phyloP scores from a whole-genome alignment of 2,329 filamentous ascomycete genomes.

The Ophiosphaerella korrae region DNA sequence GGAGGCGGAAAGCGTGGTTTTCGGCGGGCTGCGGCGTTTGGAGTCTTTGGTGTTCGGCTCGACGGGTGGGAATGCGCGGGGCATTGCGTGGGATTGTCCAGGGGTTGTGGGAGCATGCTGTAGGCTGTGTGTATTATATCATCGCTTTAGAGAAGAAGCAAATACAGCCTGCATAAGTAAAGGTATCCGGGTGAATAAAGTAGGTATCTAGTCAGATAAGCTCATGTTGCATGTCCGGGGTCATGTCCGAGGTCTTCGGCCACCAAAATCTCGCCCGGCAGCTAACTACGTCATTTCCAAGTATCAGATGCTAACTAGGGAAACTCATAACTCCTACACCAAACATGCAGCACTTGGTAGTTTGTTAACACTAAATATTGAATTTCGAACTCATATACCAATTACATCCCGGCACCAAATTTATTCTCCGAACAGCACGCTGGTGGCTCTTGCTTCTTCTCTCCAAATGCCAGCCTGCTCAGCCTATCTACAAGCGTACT shows the following conservation, averaged over 20 bases:
- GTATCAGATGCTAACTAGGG: too few relatives aligned
- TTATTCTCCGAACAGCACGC: conserved; percentile 24
- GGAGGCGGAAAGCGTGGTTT: conserved; percentile 62
- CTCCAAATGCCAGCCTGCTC: conserved; percentile 55
- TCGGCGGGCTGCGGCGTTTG: conserved; percentile 37
- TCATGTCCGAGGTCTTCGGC: background rate
- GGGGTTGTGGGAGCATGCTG: conserved; percentile 29
- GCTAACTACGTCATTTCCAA: conserved; percentile 8
- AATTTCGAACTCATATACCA: background rate
- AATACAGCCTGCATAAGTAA: background rate
- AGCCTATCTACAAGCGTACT: conserved; percentile 56
- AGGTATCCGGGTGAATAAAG: background rate
- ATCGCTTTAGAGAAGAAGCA: background rate
- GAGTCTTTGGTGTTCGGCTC: conserved; percentile 42
- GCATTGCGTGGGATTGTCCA: conserved; percentile 45
- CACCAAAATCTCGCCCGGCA: conserved; percentile 2
- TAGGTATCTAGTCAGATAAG: background rate
- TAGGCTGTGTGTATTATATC: background rate
- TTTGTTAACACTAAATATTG: too few relatives aligned
- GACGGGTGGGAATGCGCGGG: conserved; percentile 56
- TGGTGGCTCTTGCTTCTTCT: conserved; percentile 31
- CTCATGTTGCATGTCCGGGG: background rate
- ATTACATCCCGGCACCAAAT: conserved; percentile 25
- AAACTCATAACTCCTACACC: too few relatives aligned
- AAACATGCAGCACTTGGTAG: too few relatives aligned